Evolutionary conservation across 2,329 filamentous ascomycete species (phyloP).

Genomic region (Mariannaea elegans): DNA sequence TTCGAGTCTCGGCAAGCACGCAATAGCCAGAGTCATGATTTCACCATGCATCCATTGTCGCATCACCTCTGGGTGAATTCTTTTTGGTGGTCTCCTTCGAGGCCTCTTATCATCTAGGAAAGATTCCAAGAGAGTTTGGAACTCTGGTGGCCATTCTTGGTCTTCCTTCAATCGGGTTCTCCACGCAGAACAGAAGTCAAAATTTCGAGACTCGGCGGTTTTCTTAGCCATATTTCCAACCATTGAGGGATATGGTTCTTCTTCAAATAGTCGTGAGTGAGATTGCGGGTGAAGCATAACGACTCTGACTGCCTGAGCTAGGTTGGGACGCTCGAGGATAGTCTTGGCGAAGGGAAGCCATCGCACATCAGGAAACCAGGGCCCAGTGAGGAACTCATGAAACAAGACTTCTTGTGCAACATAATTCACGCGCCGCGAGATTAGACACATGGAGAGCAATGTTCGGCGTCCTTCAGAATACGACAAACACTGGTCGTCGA

Average conservation of each 20-base stretch:
- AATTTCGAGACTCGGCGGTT: neutral
- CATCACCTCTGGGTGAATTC: neutral
- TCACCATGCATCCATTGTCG: neutral
- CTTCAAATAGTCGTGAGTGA: neutral
- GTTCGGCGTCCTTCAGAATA: neutral
- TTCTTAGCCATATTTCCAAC: neutral
- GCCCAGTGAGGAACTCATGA: neutral
- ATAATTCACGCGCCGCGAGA: neutral
- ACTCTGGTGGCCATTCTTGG: conserved; percentile 1
- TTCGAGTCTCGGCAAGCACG: neutral
- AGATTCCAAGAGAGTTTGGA: neutral
- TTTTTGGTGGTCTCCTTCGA: neutral
- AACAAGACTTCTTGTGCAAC: neutral
- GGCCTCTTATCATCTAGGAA: neutral
- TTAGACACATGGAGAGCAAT: neutral
- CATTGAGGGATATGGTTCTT: neutral
- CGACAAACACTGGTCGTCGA: no score
- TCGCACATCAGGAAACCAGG: neutral
- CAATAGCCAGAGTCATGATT: neutral
- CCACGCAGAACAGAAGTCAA: neutral
- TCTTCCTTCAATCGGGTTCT: neutral
- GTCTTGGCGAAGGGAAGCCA: neutral
- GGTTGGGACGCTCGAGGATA: neutral
- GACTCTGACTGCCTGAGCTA: neutral
- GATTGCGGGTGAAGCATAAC: neutral